A percentile compares a stretch with the other conserved stretches of the same genome.
Evolutionary conservation across 106 monocot genomes (phyloP).

Genomic region (Cymbidium sinense): DNA sequence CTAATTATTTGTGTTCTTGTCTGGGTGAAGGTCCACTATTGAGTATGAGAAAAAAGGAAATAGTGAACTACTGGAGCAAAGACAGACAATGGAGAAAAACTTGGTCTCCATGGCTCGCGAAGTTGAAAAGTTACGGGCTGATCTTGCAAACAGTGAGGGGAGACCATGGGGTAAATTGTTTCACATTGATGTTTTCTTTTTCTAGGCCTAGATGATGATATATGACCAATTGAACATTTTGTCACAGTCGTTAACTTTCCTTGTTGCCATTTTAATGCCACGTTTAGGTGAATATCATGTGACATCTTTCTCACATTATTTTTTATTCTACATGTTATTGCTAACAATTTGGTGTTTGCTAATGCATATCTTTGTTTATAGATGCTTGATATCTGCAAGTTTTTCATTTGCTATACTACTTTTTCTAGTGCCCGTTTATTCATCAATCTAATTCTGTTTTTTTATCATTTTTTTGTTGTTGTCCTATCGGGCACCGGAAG

Average conservation of each 20-base stretch:
- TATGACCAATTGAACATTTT: too few relatives aligned
- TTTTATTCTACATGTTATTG: too few relatives aligned
- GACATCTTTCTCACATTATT: too few relatives aligned
- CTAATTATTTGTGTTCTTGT: not conserved
- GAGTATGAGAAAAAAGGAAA: conserved; percentile 88
- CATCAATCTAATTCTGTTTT: not conserved
- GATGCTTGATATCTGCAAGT: not conserved
- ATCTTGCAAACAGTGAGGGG: conserved; percentile 28
- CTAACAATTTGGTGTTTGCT: too few relatives aligned
- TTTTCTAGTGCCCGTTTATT: not conserved
- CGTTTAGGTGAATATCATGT: too few relatives aligned
- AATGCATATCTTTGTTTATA: too few relatives aligned
- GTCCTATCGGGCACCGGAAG: too few relatives aligned
- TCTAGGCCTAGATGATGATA: too few relatives aligned
- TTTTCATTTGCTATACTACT: not conserved
- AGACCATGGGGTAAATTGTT: conserved; percentile 37
- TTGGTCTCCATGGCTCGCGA: conserved; percentile 64
- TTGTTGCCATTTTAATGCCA: not conserved
- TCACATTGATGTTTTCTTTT: not conserved
- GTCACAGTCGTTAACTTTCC: too few relatives aligned
- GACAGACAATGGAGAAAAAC: conserved; percentile 60
- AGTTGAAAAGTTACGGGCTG: conserved; percentile 48
- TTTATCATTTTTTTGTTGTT: not conserved
- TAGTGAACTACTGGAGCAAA: conserved; percentile 49
- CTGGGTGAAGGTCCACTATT: conserved; percentile 46